Base-by-base conservation (phyloP, 108 stramenopile species). In the Cyclotella sp. region DNA sequence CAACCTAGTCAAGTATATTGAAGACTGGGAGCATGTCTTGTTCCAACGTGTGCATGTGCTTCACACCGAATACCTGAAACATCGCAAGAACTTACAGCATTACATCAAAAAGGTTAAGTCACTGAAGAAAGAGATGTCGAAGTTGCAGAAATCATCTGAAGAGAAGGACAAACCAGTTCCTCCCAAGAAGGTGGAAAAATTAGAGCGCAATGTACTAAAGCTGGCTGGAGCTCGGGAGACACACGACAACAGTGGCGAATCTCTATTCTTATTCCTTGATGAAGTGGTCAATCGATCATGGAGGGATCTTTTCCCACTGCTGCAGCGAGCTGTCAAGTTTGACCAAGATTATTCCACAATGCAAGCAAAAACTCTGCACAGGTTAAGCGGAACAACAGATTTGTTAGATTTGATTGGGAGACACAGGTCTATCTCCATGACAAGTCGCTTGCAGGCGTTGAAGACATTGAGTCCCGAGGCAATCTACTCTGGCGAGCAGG, bases 181-280 rank as follows among this genome's bases (percentile, higher is more conserved):
- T n/a, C 73, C 75, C 11, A 84, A 84, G 43, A 71, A 80, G 47
- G 40, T 69, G 2, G 77, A 84, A 26, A 84, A 84, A 51, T 54
- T 84, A 54, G 79, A 84, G 8, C 63, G 83, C 18, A 84, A 84
- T 67, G 61, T 61, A 57, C 21, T 63, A n/a, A 84, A 84, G 52
- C 52, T 84, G 29, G 30, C 63, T 22, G 78, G 75, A 16, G 71
- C 83, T 22, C 53, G 75, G 22, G 71, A 70, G 44, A 72, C 79
- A 30, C 83, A 84, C 39, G 77, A 84, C 53, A 71, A 30, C 12
- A 41, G 49, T n/a, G 83, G 83, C 43, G 46, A 76, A 54, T 60
- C 58, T 24, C 46, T 84, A 30, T 52, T 64, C 16, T 30, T 81
- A 45, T 58, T 80, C 26, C 47, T 84, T 29, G 83, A 84, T 21